These are phyloP conservation scores for Vaccinium macrocarpon DNA, from an alignment of 148 eudicot genomes.

Conservation along the genomic window DNA sequence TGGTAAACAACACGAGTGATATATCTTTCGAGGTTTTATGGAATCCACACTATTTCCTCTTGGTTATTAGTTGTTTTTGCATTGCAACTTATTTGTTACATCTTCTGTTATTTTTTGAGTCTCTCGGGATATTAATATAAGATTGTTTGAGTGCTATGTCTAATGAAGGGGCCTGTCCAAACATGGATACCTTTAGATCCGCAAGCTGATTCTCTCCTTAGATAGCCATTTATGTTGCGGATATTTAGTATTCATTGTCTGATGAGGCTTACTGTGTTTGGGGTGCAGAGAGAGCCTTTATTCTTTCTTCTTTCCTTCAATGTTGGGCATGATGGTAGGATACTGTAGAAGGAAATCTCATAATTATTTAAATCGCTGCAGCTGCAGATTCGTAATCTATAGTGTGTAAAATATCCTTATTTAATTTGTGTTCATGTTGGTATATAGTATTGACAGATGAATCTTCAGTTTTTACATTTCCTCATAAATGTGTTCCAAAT, in stretches of 20 bases:
- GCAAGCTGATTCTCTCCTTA: neutral
- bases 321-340: neutral
- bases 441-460: neutral
- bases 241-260: neutral
- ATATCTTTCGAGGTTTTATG: neutral
- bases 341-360: neutral
- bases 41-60: neutral
- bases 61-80: neutral
- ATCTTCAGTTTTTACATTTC: neutral
- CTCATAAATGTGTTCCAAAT: neutral
- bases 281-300: too few species aligned
- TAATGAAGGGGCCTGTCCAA: neutral
- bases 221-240: neutral
- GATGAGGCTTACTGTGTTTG: neutral
- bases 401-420: neutral
- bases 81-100: neutral
- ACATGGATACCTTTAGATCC: neutral
- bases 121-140: neutral
- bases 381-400: neutral
- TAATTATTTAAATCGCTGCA: neutral
- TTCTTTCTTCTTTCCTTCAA: neutral
- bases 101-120: neutral
- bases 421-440: neutral
- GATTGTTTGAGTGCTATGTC: neutral
- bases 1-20: neutral